Base-by-base conservation (phyloP, 176 grass and related monocot genomes). In the Dactylis glomerata region DNA sequence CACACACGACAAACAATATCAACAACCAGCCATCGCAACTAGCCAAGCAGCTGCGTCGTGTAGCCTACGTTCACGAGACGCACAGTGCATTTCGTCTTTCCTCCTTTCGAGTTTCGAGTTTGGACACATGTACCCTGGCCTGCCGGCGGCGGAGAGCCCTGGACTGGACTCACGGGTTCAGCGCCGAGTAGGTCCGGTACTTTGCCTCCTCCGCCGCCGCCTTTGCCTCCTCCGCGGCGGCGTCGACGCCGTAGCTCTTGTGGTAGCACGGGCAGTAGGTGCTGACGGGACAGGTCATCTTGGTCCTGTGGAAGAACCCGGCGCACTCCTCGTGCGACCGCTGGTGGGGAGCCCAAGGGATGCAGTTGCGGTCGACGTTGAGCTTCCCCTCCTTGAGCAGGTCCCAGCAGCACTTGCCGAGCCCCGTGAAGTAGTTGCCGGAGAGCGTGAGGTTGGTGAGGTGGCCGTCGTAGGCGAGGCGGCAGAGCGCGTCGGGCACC, bases 401-500 rank as follows among this genome's bases (percentile, higher is more conserved):
- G 8, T 17, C 63, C 84, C 79, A 86, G 92, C 95, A 98, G 85
- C 82, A 90, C 0, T 76, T 42, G 1, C 89, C 95, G 5, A 98
- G 36, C 26, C 88, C 90, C 27, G 92, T 93, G 79, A 98, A 93
- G 91, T 92, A 98, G 91, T 98, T 98, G 73, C 32, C 83, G 8
- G 92, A 95, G 70, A 98, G 89, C 26, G 92, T 90, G 55, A 98
- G 87, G 84, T 98, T 97, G 69, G 19, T 13, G 63, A 98, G 93
- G 36, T 55, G 13, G 8, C 86, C 86, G 8, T 84, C 86, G 76
- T 71, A 84, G 17, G 78, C 89, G 33, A 98, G 86, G 16, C 45
- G 54, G 89, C 96, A 98, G 0, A 98, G 87, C 80, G 40, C 80
- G 74, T 98, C 91, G 19, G 96, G 91, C 80, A 95, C 93, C 89